A percentile compares a stretch with the other conserved stretches of the same genome.
Conservation (phyloP, 176 grass and related monocot species). For the Oryza officinalis region DNA sequence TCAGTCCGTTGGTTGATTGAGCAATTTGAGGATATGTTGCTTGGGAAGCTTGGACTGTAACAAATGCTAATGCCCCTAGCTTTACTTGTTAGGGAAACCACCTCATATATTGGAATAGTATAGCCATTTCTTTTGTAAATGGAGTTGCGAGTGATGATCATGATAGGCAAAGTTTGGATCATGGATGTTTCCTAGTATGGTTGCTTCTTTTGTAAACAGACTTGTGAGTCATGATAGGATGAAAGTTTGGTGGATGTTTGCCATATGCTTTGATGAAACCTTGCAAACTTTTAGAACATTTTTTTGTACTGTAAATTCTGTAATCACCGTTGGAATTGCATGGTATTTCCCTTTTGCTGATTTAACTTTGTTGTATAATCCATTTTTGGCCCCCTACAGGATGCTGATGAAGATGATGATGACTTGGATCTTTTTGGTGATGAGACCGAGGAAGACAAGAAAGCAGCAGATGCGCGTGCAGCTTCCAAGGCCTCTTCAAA, state of each 20-base stretch:
- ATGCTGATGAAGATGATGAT: conserved; percentile 49
- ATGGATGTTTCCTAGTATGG: too few species aligned
- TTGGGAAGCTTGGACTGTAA: not conserved
- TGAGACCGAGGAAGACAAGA: conserved; percentile 81
- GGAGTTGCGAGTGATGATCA: too few species aligned
- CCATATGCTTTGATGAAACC: not conserved
- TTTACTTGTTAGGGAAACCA: not conserved
- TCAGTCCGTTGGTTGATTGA: not conserved
- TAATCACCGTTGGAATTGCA: not conserved
- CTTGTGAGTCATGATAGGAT: not conserved
- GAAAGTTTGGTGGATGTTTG: not conserved
- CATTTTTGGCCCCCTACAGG: not conserved
- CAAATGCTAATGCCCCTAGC: not conserved
- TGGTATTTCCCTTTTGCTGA: not conserved
- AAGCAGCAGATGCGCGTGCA: conserved; percentile 53
- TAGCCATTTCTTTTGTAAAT: not conserved
- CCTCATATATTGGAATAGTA: not conserved
- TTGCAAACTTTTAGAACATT: not conserved
- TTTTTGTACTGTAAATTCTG: not conserved
- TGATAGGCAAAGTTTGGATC: too few species aligned
- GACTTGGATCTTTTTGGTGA: conserved; percentile 76
- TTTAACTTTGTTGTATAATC: not conserved
- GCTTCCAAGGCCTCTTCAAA: conserved; percentile 66
- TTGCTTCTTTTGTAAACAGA: not conserved
- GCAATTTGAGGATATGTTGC: not conserved